A percentile compares a stretch with the other conserved stretches of the same genome.
Evolutionary conservation across 331 rosid genomes (phyloP).

Genomic region (Cydonia oblonga): DNA sequence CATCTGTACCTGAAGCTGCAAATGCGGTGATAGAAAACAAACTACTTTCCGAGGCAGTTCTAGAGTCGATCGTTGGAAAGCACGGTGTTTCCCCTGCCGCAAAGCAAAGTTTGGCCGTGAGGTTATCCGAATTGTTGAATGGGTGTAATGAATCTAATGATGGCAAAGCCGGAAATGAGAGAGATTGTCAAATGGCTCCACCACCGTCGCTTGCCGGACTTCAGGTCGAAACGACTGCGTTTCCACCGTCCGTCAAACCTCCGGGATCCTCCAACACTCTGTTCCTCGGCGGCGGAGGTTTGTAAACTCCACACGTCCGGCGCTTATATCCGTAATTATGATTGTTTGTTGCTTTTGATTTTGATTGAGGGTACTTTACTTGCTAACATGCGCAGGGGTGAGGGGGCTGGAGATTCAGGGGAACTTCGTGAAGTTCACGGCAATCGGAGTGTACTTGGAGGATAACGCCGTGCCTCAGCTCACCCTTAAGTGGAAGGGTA

Average conservation of each 20-base stretch:
- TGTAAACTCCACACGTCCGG: background rate
- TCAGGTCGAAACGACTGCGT: constrained; percentile 32
- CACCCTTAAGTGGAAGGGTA: constrained; percentile 55
- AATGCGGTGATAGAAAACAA: constrained; percentile 36
- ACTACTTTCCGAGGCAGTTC: constrained; percentile 46
- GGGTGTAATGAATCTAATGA: background rate
- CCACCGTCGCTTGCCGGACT: constrained; percentile 18
- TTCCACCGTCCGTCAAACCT: constrained; percentile 33
- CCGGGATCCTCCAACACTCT: constrained; percentile 35
- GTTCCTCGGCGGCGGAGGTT: constrained; percentile 78
- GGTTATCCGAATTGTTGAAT: constrained; percentile 24
- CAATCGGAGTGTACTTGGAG: constrained; percentile 59
- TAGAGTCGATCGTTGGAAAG: constrained; percentile 64
- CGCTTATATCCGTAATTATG: background rate
- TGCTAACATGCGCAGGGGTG: constrained; percentile 24
- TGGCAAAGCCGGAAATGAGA: background rate
- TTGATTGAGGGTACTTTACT: background rate
- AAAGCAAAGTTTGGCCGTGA: constrained; percentile 43
- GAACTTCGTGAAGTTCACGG: constrained; percentile 62
- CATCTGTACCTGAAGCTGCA: constrained; percentile 27
- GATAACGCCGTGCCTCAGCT: constrained; percentile 38
- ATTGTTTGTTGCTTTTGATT: background rate
- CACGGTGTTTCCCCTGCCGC: constrained; percentile 72
- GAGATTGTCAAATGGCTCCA: constrained; percentile 5
- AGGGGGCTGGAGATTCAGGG: constrained; percentile 58